A percentile compares a stretch with the other conserved stretches of the same genome.
Evolutionary conservation across 768 basidiomycete genomes (phyloP).

Genomic region (Rhizopogon roseolus): DNA sequence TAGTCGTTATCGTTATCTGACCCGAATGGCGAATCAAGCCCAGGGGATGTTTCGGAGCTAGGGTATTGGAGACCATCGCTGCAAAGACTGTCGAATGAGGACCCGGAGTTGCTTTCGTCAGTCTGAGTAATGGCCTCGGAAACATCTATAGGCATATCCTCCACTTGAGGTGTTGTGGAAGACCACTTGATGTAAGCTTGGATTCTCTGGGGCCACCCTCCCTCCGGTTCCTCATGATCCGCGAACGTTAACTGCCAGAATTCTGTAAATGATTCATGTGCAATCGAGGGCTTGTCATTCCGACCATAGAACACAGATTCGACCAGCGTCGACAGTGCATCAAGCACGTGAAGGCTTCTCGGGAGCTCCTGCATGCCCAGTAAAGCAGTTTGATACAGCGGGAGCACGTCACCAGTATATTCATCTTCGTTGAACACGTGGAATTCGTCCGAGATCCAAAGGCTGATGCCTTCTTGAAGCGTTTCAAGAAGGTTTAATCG

Average conservation of each 20-base stretch:
- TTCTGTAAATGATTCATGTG: slow-evolving; percentile 49
- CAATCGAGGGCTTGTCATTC: slow-evolving; percentile 37
- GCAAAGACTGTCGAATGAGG: slow-evolving; percentile 1
- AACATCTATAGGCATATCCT: background rate
- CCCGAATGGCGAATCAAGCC: background rate
- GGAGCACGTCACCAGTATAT: slow-evolving; percentile 55
- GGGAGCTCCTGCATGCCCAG: slow-evolving; percentile 47
- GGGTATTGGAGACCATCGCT: slow-evolving; percentile 3
- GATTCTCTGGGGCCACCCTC: slow-evolving; percentile 53
- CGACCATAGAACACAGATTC: slow-evolving; percentile 55
- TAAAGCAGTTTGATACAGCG: slow-evolving; percentile 58
- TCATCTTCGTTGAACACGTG: slow-evolving; percentile 46
- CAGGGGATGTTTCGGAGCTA: slow-evolving; percentile 10
- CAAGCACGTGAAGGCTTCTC: slow-evolving; percentile 33
- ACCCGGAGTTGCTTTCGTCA: slow-evolving; percentile 14
- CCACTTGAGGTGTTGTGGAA: background rate
- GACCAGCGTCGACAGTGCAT: slow-evolving; percentile 45
- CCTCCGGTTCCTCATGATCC: slow-evolving; percentile 32
- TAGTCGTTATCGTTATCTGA: background rate
- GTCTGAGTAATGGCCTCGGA: background rate
- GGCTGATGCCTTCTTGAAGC: slow-evolving; percentile 48
- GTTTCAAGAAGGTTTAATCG: slow-evolving; percentile 40
- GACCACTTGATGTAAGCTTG: slow-evolving; percentile 25
- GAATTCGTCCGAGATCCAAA: slow-evolving; percentile 64
- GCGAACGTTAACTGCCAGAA: slow-evolving; percentile 57